A percentile compares a stretch with the other conserved stretches of the same genome.
phyloP scores from a whole-genome alignment of 345 rosid species.

The Cardamine resedifolia region DNA sequence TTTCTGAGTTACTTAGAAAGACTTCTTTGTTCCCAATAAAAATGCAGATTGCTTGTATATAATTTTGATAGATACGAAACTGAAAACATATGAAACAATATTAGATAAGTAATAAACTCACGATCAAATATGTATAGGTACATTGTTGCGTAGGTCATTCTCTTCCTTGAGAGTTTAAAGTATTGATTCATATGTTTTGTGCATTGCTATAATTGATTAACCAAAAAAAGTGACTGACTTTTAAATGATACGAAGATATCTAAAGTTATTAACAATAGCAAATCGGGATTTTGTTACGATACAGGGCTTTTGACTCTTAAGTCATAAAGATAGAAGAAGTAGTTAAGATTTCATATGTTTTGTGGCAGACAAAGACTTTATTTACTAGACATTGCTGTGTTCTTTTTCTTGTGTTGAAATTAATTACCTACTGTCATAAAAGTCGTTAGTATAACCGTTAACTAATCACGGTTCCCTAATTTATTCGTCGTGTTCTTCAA shows the following conservation, averaged over 20 bases:
- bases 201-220: slow-evolving; percentile 2
- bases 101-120: neutral
- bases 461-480: slow-evolving; percentile 23
- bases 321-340: slow-evolving; percentile 24
- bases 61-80: neutral
- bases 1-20: neutral
- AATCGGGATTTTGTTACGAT: slow-evolving; percentile 27
- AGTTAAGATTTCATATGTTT: slow-evolving; percentile 35
- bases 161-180: neutral
- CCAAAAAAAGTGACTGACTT: slow-evolving; percentile 1
- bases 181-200: slow-evolving; percentile 6
- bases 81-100: neutral
- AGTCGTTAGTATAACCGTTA: slow-evolving; percentile 28
- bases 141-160: neutral
- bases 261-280: neutral
- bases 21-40: neutral
- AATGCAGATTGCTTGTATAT: neutral
- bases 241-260: neutral
- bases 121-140: neutral
- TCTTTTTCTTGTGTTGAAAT: slow-evolving; percentile 15
- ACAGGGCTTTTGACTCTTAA: slow-evolving; percentile 18
- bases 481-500: neutral
- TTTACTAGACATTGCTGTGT: slow-evolving; percentile 19
- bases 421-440: slow-evolving; percentile 17
- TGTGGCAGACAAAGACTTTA: slow-evolving; percentile 41